Evolutionary conservation across 1,284 basidiomycete species (phyloP).

Genomic region (Pterula multifida): DNA sequence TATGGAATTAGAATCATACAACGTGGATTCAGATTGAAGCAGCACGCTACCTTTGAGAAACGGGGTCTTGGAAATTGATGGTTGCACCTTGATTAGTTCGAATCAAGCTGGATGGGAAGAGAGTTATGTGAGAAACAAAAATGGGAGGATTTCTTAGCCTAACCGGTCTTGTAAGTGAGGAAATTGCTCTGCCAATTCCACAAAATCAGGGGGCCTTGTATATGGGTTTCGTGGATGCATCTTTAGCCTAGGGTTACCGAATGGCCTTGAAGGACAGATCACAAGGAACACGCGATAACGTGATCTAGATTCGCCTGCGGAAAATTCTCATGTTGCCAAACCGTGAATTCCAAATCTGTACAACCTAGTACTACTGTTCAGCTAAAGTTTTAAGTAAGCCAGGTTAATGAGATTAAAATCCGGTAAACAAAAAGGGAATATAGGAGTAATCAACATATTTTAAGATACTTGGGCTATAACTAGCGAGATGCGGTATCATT

Average conservation of each 20-base stretch:
- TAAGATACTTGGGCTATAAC: no score
- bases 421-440: no score
- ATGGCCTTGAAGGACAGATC: background rate
- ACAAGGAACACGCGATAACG: background rate
- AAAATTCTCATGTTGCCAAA: no score
- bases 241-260: background rate
- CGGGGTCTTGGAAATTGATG: conserved; percentile 65
- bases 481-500: no score
- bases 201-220: conserved; percentile 49
- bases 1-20: conserved; percentile 3
- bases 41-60: conserved; percentile 54
- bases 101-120: conserved; percentile 18
- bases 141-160: conserved; percentile 14
- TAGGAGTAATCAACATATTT: no score
- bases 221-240: conserved; percentile 63
- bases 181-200: conserved; percentile 42
- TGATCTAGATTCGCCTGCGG: no score
- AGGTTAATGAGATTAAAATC: no score
- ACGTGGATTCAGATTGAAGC: conserved; percentile 5
- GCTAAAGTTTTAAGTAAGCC: no score
- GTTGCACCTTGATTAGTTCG: conserved; percentile 22
- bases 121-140: background rate
- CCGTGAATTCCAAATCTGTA: no score
- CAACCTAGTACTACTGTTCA: no score
- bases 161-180: conserved; percentile 53